Percentiles rank a stretch among this genome's conserved stretches.
Evolutionary conservation across 1,139 yeast genomes (phyloP).

Genomic region (Diutina neorugosa): DNA sequence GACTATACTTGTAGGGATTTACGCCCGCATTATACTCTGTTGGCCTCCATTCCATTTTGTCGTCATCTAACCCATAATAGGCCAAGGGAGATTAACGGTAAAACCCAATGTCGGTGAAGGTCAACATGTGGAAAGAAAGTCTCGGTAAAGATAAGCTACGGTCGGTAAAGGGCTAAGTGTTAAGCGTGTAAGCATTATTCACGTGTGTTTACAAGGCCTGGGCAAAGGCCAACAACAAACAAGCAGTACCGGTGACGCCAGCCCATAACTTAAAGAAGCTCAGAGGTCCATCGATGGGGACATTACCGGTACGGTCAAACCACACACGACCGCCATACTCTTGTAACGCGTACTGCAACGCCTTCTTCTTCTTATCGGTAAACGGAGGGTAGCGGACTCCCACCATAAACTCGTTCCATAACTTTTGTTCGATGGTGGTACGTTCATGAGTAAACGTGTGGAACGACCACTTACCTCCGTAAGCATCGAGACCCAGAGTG

Average conservation of each 20-base stretch:
- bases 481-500: conserved; percentile 64
- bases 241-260: conserved; percentile 19
- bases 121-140: not conserved
- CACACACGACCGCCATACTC: conserved; percentile 21
- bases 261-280: conserved; percentile 22
- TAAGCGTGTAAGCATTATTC: not conserved
- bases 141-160: no score
- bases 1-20: no score
- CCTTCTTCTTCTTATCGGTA: conserved; percentile 19
- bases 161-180: no score
- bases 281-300: conserved; percentile 24
- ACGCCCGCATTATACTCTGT: no score
- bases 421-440: conserved; percentile 55
- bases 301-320: conserved; percentile 26
- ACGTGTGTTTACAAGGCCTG: not conserved
- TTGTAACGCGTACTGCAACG: conserved; percentile 16
- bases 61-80: no score
- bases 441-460: conserved; percentile 68
- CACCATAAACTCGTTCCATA: conserved; percentile 49
- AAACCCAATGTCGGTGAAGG: no score
- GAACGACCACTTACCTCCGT: conserved; percentile 71
- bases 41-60: no score
- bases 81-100: no score
- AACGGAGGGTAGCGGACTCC: conserved; percentile 64
- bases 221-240: conserved; percentile 14